Evolutionary conservation across 208 protist species (phyloP).

Genomic region (Herpetomonas samuelpessoai): DNA sequence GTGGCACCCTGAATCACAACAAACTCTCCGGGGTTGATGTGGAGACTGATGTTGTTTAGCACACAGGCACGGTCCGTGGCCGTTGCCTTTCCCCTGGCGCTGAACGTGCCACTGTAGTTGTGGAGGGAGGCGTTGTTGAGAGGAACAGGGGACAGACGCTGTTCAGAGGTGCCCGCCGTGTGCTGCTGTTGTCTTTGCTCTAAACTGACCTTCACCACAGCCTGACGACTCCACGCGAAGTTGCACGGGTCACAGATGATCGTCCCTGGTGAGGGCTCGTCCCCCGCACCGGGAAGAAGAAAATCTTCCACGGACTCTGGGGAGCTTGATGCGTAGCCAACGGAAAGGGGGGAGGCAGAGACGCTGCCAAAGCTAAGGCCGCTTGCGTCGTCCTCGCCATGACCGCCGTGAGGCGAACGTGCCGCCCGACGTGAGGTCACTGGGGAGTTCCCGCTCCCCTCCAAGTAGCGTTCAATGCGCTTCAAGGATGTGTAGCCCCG

Average conservation of each 20-base stretch:
- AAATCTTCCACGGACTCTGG: not conserved
- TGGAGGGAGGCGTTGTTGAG: too few species aligned
- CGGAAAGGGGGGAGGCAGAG: not conserved
- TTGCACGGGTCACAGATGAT: not conserved
- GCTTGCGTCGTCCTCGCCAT: not conserved
- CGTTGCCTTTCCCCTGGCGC: not conserved
- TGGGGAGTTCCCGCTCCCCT: slow-evolving; percentile 8
- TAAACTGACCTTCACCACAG: not conserved
- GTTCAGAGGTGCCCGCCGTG: too few species aligned
- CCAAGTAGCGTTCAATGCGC: slow-evolving; percentile 62
- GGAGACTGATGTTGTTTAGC: slow-evolving; percentile 51
- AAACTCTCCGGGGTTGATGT: slow-evolving; percentile 63
- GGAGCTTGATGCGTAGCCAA: not conserved
- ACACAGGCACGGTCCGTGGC: slow-evolving; percentile 23
- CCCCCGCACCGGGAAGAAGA: not conserved
- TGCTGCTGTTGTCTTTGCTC: not conserved
- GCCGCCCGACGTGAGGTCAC: too few species aligned
- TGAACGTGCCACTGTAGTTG: not conserved
- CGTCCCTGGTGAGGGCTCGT: not conserved
- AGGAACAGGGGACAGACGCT: too few species aligned
- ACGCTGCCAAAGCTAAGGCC: not conserved
- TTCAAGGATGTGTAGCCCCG: slow-evolving; percentile 50
- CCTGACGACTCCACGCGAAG: not conserved
- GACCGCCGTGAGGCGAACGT: too few species aligned
- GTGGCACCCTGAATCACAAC: slow-evolving; percentile 78